A percentile compares a stretch with the other conserved stretches of the same genome.
phyloP scores from a whole-genome alignment of 371 early-diverging fungal species.

The Mucor indicus region DNA sequence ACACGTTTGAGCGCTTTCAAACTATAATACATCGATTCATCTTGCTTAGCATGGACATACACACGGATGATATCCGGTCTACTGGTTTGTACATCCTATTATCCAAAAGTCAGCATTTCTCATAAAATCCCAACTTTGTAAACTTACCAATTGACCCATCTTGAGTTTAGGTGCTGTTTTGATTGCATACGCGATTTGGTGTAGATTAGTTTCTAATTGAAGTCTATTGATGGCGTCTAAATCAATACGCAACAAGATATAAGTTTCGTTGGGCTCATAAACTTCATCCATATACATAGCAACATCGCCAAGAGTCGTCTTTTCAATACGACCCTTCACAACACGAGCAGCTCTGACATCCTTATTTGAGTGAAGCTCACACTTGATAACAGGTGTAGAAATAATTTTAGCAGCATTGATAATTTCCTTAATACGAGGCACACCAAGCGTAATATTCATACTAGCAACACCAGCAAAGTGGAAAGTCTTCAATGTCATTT shows the following conservation, averaged over 20 bases:
- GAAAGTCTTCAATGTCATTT: constrained; percentile 99
- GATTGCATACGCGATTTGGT: constrained; percentile 78
- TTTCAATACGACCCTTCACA: constrained; percentile 94
- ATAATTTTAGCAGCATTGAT: constrained; percentile 92
- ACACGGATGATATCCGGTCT: constrained; percentile 75
- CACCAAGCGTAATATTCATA: constrained; percentile 99
- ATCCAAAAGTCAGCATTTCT: neutral
- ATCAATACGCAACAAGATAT: constrained; percentile 79
- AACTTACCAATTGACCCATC: constrained; percentile 59
- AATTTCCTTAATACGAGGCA: constrained; percentile 99
- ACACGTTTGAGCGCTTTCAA: constrained; percentile 85
- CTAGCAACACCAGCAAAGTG: constrained; percentile 99
- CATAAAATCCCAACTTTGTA: neutral
- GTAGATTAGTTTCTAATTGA: constrained; percentile 80
- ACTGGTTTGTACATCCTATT: constrained; percentile 71
- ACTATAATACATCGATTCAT: constrained; percentile 65
- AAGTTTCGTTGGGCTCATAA: constrained; percentile 72
- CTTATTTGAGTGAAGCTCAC: constrained; percentile 66
- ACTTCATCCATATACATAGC: constrained; percentile 92
- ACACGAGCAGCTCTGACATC: constrained; percentile 84
- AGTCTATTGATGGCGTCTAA: constrained; percentile 74
- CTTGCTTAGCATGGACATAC: constrained; percentile 65
- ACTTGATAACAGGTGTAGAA: constrained; percentile 93
- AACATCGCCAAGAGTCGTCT: constrained; percentile 86
- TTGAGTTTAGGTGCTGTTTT: constrained; percentile 83